Evolutionary conservation across 495 filamentous ascomycete species (phyloP).

Genomic region (Tuber microsphaerosporum): DNA sequence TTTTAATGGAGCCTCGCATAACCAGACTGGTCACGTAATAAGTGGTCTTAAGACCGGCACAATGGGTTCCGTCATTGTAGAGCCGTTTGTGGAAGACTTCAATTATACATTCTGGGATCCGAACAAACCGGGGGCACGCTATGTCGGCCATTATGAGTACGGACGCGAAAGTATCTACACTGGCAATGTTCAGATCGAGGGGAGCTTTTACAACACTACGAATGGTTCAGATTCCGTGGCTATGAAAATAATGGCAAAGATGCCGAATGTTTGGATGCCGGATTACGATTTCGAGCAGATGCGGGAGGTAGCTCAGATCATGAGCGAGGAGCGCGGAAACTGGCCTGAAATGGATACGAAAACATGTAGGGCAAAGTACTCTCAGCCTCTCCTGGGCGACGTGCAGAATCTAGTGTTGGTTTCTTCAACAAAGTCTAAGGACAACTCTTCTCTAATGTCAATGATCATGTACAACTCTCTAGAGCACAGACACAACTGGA

Average conservation of each 20-base stretch:
- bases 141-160: not conserved
- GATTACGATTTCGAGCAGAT: not conserved
- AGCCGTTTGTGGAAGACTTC: constrained; percentile 2
- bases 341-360: not conserved
- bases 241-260: not conserved
- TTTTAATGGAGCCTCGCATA: not conserved
- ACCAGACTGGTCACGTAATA: constrained; percentile 1
- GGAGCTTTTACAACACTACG: not conserved
- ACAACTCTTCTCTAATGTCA: not conserved
- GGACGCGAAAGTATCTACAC: not conserved
- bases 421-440: not conserved
- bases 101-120: not conserved
- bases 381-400: not conserved
- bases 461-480: not conserved
- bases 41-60: not conserved
- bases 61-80: not conserved
- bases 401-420: not conserved
- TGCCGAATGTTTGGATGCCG: not conserved
- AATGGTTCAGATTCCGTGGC: not conserved
- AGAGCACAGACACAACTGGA: constrained; percentile 20
- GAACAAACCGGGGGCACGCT: not conserved
- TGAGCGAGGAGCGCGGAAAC: not conserved
- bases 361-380: not conserved
- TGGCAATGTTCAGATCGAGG: not conserved
- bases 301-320: not conserved